Base-by-base conservation (phyloP, 257 asterid species). In the Striga asiatica region DNA sequence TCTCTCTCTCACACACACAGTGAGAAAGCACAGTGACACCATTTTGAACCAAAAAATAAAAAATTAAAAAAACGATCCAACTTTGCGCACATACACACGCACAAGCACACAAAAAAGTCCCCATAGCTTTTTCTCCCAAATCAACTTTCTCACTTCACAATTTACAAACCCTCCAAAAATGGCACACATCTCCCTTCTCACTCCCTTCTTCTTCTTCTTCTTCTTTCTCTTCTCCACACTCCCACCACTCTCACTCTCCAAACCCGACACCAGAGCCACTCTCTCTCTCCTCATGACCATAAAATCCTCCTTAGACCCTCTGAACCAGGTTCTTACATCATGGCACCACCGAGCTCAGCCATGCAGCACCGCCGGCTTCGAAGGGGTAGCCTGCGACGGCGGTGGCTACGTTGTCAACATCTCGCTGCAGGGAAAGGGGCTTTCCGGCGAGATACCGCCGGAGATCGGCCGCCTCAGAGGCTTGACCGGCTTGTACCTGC, bases 401-500 rank as follows among this genome's bases (percentile, higher is more conserved):
- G 50, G 46, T 46, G 88, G 93, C 16, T 84, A 73, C 23, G 93
- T 88, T 67, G 91, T 80, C 70, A 92, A 92, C 75, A 81, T 92
- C 41, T 81, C 97, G 17, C 70, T 92, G 66, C 99, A 92, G 56
- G 99, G 99, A 0, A 84, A 74, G 71, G 86, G 89, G 55, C 95
- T 92, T 29, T 52, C 58, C 56, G 99, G 99, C 0, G 48, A 64
- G 71, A 77, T 92, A 58, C 95, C 97, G 37, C 79, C 93, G 49
- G 88, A 88, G 93, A 81, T 92, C 76, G 93, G 86, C 3, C 79
- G 54, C 62, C 88, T 92, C 64, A 78, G 65, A 29, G 74, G 74
- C 76, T 73, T 92, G 58, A 72, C 93, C 61, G 99, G 99, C 62
- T 71, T 88, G 78, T 92, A 84, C 82, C 60, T 92, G 60, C 99